These are phyloP conservation scores for Mycena olivaceomarginata DNA, from an alignment of 768 basidiomycete genomes.

Conservation along the genomic window DNA sequence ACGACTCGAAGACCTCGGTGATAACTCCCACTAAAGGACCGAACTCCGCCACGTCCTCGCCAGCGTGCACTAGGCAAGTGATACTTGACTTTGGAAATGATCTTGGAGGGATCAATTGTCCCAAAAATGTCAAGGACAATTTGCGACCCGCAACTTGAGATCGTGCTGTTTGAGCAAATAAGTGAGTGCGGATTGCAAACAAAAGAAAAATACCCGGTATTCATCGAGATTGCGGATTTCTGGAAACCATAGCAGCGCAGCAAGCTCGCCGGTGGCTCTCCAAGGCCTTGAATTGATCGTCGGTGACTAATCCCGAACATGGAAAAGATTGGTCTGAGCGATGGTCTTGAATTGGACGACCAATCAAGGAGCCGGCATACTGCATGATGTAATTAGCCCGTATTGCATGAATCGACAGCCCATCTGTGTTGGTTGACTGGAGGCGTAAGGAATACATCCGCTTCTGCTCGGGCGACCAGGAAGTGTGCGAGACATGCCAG, in stretches of 20 bases:
- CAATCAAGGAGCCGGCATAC: too few species aligned
- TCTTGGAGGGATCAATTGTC: constrained; percentile 34
- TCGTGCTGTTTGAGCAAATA: constrained; percentile 12
- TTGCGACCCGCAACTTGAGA: constrained; percentile 37
- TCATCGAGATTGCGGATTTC: constrained; percentile 57
- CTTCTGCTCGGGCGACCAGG: constrained; percentile 52
- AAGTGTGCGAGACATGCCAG: constrained; percentile 58
- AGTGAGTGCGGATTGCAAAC: not conserved
- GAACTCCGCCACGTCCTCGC: not conserved
- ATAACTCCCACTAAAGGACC: not conserved
- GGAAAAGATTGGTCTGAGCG: too few species aligned
- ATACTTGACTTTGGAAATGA: constrained; percentile 44
- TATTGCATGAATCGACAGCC: too few species aligned
- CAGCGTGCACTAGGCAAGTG: constrained; percentile 27
- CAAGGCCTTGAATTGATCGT: constrained; percentile 42
- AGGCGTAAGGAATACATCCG: constrained; percentile 46
- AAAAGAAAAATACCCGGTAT: constrained; percentile 53
- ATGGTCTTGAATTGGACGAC: too few species aligned
- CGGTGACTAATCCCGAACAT: too few species aligned
- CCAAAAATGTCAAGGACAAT: constrained; percentile 45
- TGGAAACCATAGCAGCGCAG: constrained; percentile 62
- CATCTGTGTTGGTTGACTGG: too few species aligned
- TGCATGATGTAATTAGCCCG: too few species aligned
- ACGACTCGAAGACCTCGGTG: constrained; percentile 13
- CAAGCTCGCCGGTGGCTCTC: constrained; percentile 57